Evolutionary conservation across 345 rosid genomes (phyloP).

Genomic region (Salix arbutifolia): DNA sequence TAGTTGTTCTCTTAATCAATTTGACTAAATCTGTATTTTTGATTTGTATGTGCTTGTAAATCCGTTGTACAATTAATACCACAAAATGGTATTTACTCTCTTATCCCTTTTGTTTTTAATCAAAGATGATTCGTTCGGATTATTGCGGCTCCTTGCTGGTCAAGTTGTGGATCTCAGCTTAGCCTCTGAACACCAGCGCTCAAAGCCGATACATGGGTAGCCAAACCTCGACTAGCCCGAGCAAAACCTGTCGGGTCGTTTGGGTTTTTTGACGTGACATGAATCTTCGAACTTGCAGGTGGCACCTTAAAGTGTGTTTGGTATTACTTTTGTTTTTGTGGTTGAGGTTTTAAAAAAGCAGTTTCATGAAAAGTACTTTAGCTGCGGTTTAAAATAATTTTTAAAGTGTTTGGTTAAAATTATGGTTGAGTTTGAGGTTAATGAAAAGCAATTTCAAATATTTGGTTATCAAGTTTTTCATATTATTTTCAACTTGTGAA

Average conservation of each 20-base stretch:
- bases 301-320: no score
- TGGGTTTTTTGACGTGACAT: background rate
- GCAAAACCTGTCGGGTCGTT: background rate
- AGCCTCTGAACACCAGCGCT: no score
- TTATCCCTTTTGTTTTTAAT: background rate
- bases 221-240: background rate
- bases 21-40: background rate
- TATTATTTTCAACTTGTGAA: no score
- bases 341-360: no score
- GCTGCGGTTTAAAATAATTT: no score
- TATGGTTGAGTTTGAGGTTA: no score
- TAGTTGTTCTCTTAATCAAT: background rate
- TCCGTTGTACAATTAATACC: background rate
- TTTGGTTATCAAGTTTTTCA: no score
- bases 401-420: no score
- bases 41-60: constrained; percentile 4
- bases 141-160: background rate
- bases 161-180: no score
- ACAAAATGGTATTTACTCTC: background rate
- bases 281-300: background rate
- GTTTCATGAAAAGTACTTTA: no score
- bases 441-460: no score
- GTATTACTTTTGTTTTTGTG: no score
- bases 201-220: background rate
- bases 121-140: background rate